Base-by-base conservation (phyloP, 257 asterid genomes). In the Solanum megistacrolobum region DNA sequence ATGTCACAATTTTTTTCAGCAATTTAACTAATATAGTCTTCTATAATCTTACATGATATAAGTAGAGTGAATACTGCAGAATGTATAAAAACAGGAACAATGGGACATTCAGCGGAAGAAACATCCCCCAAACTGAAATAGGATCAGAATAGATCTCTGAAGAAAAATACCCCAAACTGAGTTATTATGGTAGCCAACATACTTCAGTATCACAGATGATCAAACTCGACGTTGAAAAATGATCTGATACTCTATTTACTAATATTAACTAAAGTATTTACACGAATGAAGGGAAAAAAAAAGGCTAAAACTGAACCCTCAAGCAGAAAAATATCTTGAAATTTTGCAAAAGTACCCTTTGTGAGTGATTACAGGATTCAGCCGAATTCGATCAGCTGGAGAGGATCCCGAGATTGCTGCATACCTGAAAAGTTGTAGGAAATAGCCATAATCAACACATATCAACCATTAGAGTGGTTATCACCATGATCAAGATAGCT, bases 341-440 rank as follows among this genome's bases (percentile, higher is more conserved):
- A 27, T 43, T 25, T 25, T 14, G 84, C 84, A 79, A 14, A 43
- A 79, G 68, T 46, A 81, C 66, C 8, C 39, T 81, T 72, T 41
- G 86, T 65, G 62, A 86, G 93, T 76, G 75, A 91, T 92, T 97
- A 97, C 99, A 65, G 99, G 99, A 83, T 86, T 94, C 94, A 95
- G 86, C 84, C 94, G 90, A 41, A 94, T 92, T 93, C 91, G 93
- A 32, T 89, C 94, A 46, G 92, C 94, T 69, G 90, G 88, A 79
- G 99, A 97, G 88, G 98, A 96, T 89, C 99, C 99, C 91, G 94
- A 91, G 89, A 97, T 95, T 87, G 99, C 98, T 27, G 99, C 93
- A 89, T 97, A 96, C 96, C 99, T 97, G 95, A 88, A 88, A 91
- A 43, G 39, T 81, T 81, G 68, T 5, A 9, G 55, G 35, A 81